A percentile compares a stretch with the other conserved stretches of the same genome.
These are phyloP conservation scores for Colletotrichum liriopes DNA, from an alignment of 2,329 filamentous ascomycete species.

Conservation along the genomic window DNA sequence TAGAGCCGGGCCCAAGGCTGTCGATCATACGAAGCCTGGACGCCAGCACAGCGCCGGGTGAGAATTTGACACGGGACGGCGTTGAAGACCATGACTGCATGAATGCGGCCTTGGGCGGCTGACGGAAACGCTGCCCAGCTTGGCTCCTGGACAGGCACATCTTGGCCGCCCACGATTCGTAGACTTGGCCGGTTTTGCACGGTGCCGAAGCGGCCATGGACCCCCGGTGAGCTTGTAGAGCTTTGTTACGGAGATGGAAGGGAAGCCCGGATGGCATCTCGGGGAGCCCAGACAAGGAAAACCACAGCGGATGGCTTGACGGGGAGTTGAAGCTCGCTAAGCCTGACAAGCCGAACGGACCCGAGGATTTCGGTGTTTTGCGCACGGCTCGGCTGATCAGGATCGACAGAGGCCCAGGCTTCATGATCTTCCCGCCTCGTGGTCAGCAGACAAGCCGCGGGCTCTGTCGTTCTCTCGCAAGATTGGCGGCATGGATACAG, in stretches of 20 bases:
- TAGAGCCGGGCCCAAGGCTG: constrained; percentile 3
- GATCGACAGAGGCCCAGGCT: constrained; percentile 30
- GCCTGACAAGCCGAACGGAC: constrained; percentile 27
- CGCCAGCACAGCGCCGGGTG: background rate
- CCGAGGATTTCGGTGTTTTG: constrained; percentile 19
- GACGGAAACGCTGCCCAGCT: background rate
- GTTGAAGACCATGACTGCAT: constrained; percentile 14
- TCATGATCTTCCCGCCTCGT: constrained; percentile 25
- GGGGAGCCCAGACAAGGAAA: constrained; percentile 4
- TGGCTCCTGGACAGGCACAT: background rate
- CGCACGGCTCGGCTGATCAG: constrained; percentile 9
- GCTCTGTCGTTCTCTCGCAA: constrained; percentile 2
- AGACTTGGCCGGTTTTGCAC: background rate
- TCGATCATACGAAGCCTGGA: constrained; percentile 27
- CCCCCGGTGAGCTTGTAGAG: too few species aligned
- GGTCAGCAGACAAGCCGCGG: constrained; percentile 22
- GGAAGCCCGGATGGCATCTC: constrained; percentile 2
- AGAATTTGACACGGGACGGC: constrained; percentile 9
- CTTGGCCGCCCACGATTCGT: constrained; percentile 2
- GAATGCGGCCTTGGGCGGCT: background rate
- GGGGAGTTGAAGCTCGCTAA: constrained; percentile 16
- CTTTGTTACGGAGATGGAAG: background rate
- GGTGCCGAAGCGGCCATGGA: background rate
- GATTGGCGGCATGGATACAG: constrained; percentile 18
- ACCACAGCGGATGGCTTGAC: background rate